phyloP scores from a whole-genome alignment of 352 stramenopile species.

The Lagenidium giganteum region DNA sequence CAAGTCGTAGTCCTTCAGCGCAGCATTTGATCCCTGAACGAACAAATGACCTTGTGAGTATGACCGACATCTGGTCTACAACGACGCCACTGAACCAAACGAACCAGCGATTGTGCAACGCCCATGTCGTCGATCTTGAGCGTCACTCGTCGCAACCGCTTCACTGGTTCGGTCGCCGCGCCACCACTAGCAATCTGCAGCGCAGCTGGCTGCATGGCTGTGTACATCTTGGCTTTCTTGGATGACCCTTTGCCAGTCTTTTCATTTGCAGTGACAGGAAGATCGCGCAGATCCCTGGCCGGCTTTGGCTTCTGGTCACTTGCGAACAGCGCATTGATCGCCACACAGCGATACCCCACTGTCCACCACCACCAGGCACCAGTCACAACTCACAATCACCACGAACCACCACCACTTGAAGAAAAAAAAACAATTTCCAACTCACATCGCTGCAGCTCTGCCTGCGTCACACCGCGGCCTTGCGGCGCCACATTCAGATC shows the following conservation, averaged over 20 bases:
- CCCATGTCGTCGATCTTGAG: conserved; percentile 74
- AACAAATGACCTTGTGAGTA: too few relatives aligned
- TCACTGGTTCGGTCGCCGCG: conserved; percentile 17
- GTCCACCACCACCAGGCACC: not conserved
- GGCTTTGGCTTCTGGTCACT: conserved; percentile 46
- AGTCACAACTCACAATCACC: too few relatives aligned
- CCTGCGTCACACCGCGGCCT: too few relatives aligned
- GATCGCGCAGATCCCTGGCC: too few relatives aligned
- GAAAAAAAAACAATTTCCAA: too few relatives aligned
- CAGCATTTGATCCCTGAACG: conserved; percentile 40
- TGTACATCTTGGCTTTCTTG: conserved; percentile 74
- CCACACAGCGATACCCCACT: conserved; percentile 22
- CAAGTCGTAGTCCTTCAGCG: conserved; percentile 69
- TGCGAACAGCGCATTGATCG: conserved; percentile 57
- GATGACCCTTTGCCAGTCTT: conserved; percentile 32
- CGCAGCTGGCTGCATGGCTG: conserved; percentile 25
- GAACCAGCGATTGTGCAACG: conserved; percentile 50
- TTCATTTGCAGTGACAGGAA: too few relatives aligned
- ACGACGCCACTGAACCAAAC: not conserved
- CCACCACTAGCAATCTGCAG: conserved; percentile 25
- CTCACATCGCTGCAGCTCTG: conserved; percentile 64
- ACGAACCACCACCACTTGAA: too few relatives aligned
- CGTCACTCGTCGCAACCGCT: conserved; percentile 47
- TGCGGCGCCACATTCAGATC: conserved; percentile 69
- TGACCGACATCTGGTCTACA: not conserved